These are phyloP conservation scores for Dipteronia dyeriana DNA, from an alignment of 345 rosid species.

Conservation along the genomic window DNA sequence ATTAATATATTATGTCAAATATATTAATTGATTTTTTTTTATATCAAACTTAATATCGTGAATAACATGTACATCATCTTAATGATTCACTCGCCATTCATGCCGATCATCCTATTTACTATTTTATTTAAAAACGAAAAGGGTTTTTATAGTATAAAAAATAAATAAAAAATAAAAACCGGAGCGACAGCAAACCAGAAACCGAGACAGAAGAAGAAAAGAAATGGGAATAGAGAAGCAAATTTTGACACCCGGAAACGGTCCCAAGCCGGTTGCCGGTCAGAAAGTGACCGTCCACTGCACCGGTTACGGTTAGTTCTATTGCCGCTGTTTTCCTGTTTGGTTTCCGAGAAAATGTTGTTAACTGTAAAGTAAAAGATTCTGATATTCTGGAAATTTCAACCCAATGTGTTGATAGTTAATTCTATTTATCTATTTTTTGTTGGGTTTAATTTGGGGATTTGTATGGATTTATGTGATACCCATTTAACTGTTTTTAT, in stretches of 20 bases:
- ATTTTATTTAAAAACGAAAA: too few relatives aligned
- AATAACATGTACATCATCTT: too few relatives aligned
- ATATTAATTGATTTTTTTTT: too few relatives aligned
- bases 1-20: too few relatives aligned
- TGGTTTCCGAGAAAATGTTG: background rate
- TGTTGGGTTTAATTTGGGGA: background rate
- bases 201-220: background rate
- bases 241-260: constrained; percentile 53
- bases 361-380: background rate
- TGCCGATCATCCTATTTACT: too few relatives aligned
- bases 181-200: background rate
- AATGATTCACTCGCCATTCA: too few relatives aligned
- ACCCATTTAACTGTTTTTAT: background rate
- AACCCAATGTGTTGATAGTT: background rate
- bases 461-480: background rate
- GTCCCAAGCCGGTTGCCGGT: constrained; percentile 60
- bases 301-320: constrained; percentile 60
- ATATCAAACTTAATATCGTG: too few relatives aligned
- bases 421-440: background rate
- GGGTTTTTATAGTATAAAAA: too few relatives aligned
- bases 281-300: constrained; percentile 73
- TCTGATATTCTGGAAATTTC: background rate
- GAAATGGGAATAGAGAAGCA: constrained; percentile 64
- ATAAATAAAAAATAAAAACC: too few relatives aligned
- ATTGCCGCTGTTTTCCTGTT: constrained; percentile 1